Base-by-base conservation (phyloP, 2,329 filamentous ascomycete genomes). In the Cladosporium sp. region DNA sequence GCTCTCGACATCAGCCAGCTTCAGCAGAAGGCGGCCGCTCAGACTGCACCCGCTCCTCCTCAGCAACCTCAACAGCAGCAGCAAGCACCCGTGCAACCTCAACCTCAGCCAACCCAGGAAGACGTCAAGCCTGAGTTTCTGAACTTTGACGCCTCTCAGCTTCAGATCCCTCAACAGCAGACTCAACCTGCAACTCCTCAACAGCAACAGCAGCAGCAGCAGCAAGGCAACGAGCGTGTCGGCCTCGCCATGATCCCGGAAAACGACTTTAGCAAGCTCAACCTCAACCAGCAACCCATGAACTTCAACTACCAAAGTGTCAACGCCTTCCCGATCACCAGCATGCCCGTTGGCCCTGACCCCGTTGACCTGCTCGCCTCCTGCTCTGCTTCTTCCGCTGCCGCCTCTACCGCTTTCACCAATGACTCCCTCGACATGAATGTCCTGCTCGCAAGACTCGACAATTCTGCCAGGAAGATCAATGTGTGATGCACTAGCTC, bases 161-260 rank as follows among this genome's bases (percentile, higher is more conserved):
- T 72, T 38, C 69, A 70, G 59, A 63, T 72, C 20, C 69, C 70
- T 22, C 59, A 64, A 51, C 60, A 63, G 47, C 59, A 60, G 25
- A 38, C 52, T 34, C 43, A 51, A 19, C 19, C 55, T 9, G 14
- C 37, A 8, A 22, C 69, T 68, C 45, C 67, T 61, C 40, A 39
- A 36, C 42, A 50, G 28, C 19, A 45, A 7, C 67, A 64, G 43
- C 62, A 61, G 20, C 60, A 61, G 20, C 60, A 64, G 36, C 64
- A 68, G 28, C 62, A 68, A 42, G 65, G 70, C 42, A 65, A 64
- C 55, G 73, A 78, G 25, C 82, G 84, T 59, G 76, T 92, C 64
- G 87, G 87, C 69, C 89, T 96, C 82, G 85, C 88, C 59, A 88
- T 92, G 82, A 85, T 95, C 49, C 90, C 91, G 1, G 91, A 96